phyloP scores from a whole-genome alignment of 495 filamentous ascomycete genomes.

The Daldinia loculata region DNA sequence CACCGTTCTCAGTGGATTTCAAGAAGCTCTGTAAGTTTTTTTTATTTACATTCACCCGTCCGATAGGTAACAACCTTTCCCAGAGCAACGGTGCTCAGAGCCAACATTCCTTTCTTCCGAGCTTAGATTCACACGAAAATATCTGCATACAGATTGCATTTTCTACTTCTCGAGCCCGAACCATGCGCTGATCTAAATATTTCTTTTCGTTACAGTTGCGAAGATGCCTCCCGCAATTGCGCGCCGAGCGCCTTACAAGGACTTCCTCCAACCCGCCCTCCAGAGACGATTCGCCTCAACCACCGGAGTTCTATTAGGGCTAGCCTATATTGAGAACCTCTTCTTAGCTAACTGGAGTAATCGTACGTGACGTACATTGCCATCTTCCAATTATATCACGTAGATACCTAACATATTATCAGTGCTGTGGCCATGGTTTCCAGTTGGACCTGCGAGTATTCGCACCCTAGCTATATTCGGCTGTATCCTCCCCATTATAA shows the following conservation, averaged over 20 bases:
- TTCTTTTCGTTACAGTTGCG: slow-evolving; percentile 31
- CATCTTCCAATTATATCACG: slow-evolving; percentile 6
- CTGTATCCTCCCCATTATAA: slow-evolving; percentile 69
- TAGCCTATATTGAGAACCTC: slow-evolving; percentile 80
- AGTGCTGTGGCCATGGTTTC: slow-evolving; percentile 87
- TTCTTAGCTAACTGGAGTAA: slow-evolving; percentile 74
- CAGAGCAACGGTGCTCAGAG: slow-evolving; percentile 29
- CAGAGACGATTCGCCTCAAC: slow-evolving; percentile 86
- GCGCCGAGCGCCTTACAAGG: slow-evolving; percentile 71
- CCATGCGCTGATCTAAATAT: slow-evolving; percentile 45
- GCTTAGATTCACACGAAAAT: slow-evolving; percentile 1
- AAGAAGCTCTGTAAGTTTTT: slow-evolving; percentile 20
- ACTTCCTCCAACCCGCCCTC: slow-evolving; percentile 87
- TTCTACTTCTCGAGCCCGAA: slow-evolving; percentile 11
- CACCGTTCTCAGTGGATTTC: slow-evolving; percentile 11
- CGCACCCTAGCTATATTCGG: slow-evolving; percentile 81
- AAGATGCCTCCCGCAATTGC: slow-evolving; percentile 54
- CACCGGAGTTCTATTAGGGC: slow-evolving; percentile 66
- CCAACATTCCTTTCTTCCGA: slow-evolving; percentile 20
- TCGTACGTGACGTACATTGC: slow-evolving; percentile 56
- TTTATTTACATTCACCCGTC: slow-evolving; percentile 39
- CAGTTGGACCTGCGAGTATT: slow-evolving; percentile 76
- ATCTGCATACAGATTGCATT: slow-evolving; percentile 3
- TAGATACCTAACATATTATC: slow-evolving; percentile 9
- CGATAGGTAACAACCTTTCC: slow-evolving; percentile 20